phyloP scores from a whole-genome alignment of 108 stramenopile genomes.

The Discostella pseudostelligera region DNA sequence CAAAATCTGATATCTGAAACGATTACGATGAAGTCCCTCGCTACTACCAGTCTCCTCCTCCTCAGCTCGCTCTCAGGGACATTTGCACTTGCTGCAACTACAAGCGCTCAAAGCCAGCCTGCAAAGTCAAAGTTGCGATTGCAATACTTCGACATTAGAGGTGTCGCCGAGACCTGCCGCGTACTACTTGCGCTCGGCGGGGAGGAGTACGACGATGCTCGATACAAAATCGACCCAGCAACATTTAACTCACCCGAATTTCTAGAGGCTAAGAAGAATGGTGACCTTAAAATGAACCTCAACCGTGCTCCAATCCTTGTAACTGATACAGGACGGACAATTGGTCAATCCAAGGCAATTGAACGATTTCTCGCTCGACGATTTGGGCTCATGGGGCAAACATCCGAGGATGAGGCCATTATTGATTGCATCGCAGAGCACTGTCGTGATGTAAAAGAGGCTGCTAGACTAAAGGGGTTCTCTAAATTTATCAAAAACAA shows the following conservation, averaged over 20 bases:
- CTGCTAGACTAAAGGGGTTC: conserved; percentile 51
- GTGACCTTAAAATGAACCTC: conserved; percentile 60
- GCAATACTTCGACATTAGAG: conserved; percentile 56
- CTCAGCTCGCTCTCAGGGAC: conserved; percentile 15
- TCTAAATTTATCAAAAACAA: conserved; percentile 51
- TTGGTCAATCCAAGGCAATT: conserved; percentile 71
- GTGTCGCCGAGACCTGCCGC: conserved; percentile 57
- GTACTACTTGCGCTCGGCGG: conserved; percentile 48
- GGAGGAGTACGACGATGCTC: conserved; percentile 47
- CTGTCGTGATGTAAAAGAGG: conserved; percentile 64
- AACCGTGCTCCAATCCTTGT: conserved; percentile 63
- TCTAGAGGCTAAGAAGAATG: conserved; percentile 52
- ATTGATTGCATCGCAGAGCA: conserved; percentile 73
- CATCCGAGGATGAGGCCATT: conserved; percentile 49
- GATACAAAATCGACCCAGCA: conserved; percentile 41
- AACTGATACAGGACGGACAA: conserved; percentile 33
- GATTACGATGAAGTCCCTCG: background rate
- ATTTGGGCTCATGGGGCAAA: conserved; percentile 54
- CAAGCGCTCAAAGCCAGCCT: background rate
- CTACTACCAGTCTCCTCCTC: conserved; percentile 28
- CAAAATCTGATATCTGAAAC: too few species aligned
- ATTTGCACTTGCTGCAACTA: conserved; percentile 23
- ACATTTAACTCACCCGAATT: conserved; percentile 55
- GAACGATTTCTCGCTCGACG: conserved; percentile 54
- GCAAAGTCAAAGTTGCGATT: conserved; percentile 26